Evolutionary conservation across 1,284 basidiomycete species (phyloP).

Genomic region (Rhodofomes roseus): DNA sequence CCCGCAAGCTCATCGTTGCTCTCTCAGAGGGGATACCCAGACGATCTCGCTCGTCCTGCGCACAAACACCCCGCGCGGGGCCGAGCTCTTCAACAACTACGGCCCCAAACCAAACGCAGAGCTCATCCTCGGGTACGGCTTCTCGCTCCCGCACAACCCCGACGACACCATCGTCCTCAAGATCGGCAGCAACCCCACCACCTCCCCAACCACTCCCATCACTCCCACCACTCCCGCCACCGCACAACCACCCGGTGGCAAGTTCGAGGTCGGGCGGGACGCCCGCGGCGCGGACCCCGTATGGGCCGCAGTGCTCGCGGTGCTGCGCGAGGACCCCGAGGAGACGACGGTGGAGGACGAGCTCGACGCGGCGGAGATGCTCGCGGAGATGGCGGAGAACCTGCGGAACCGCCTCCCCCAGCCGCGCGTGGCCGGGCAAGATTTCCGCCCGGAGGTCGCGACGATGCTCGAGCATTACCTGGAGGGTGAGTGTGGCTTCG

Average conservation of each 20-base stretch:
- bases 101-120: conserved; percentile 85
- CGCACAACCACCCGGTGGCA: no score
- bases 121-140: conserved; percentile 86
- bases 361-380: conserved; percentile 59
- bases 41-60: conserved; percentile 44
- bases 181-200: conserved; percentile 53
- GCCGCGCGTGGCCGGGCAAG: conserved; percentile 10
- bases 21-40: neutral
- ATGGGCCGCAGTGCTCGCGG: conserved; percentile 52
- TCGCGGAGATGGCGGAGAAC: conserved; percentile 61
- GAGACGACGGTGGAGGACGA: conserved; percentile 48
- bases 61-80: conserved; percentile 32
- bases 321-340: conserved; percentile 32
- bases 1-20: neutral
- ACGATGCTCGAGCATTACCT: conserved; percentile 57
- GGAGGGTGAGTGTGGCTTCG: conserved; percentile 38
- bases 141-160: conserved; percentile 70
- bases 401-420: conserved; percentile 46
- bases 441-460: conserved; percentile 46
- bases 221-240: no score
- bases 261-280: conserved; percentile 61
- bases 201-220: no score
- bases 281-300: conserved; percentile 54
- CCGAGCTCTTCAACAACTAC: conserved; percentile 88
- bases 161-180: conserved; percentile 83